These are phyloP conservation scores for Stemphylium lycopersici DNA, from an alignment of 2,329 filamentous ascomycete genomes.

Conservation along the genomic window DNA sequence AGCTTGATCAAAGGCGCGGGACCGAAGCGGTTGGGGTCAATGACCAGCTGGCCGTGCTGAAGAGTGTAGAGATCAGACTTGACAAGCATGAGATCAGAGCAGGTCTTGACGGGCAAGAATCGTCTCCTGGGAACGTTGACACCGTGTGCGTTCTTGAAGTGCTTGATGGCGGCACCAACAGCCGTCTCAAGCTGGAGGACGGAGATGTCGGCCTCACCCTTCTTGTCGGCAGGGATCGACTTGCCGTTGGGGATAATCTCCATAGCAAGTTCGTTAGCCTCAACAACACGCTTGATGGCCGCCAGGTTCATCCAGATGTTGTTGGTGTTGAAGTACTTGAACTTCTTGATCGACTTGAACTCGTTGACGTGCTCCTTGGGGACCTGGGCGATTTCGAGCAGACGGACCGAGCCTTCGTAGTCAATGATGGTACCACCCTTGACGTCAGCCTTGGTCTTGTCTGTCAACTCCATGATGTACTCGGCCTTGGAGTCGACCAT, in stretches of 20 bases:
- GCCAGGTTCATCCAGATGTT: conserved; percentile 99
- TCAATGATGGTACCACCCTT: conserved; percentile 99
- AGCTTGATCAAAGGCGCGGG: conserved; percentile 98
- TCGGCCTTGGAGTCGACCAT: conserved; percentile 97
- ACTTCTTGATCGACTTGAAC: conserved; percentile 99
- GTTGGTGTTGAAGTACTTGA: conserved; percentile 99
- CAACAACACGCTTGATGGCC: conserved; percentile 97
- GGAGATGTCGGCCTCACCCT: conserved; percentile 97
- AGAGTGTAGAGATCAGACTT: conserved; percentile 99
- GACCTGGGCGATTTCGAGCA: conserved; percentile 98
- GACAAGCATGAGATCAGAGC: conserved; percentile 98
- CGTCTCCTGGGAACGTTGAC: conserved; percentile 97
- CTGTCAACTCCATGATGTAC: conserved; percentile 99
- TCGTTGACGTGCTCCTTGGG: conserved; percentile 99
- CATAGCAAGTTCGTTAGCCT: conserved; percentile 98
- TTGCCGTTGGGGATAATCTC: conserved; percentile 99
- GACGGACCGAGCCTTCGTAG: conserved; percentile 94
- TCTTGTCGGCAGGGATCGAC: conserved; percentile 98
- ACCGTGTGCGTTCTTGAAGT: conserved; percentile 98
- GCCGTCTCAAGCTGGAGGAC: conserved; percentile 99
- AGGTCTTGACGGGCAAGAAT: conserved; percentile 99
- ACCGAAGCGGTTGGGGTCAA: conserved; percentile 95
- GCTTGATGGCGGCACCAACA: conserved; percentile 96
- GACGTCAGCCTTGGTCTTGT: conserved; percentile 99
- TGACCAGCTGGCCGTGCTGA: conserved; percentile 96